Evolutionary conservation across 2,329 filamentous ascomycete genomes (phyloP), one percentile per base, ranked within the genome.

Genomic region (Fusarium ambrosium): DNA sequence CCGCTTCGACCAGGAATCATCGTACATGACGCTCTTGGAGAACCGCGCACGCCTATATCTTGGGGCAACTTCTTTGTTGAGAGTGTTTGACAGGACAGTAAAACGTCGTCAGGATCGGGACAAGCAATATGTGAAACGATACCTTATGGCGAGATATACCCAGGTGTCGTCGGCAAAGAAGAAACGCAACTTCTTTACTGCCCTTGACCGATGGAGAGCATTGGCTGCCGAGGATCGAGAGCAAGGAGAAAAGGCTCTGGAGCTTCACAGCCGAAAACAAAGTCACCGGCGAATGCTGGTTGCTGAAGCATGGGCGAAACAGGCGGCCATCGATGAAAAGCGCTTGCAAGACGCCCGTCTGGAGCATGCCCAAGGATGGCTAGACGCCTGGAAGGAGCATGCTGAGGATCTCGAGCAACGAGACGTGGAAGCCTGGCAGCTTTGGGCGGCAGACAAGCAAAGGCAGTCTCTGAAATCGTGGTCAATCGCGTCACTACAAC

Each of bases 401-500:
- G 68, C 79, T 3, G 51, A 58, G 9, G 69, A 73, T 24, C 68
- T 81, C 6, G 73, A 78, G 60, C 70, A 80, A 22, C 77, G 66
- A 58, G 71, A 80, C 8, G 68, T 75, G 20, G 69, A 79, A 32
- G 79, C 81, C 36, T 80, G 78, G 78, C 76, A 80, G n/a, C 37
- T 79, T n/a, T 83, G 81, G 81, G 75, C 79, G 53, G 43, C 68
- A 14, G 79, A 78, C 60, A 79, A 79, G 61, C 81, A 83, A 64
- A 80, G 79, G 9, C 79, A 82, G 22, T 79, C 72, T 60, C 62
- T 84, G 22, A 84, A 84, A 63, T 69, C 69, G 10, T 85, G 83
- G 83, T 82, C 82, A 2, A 84, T 82, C 51, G 80, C 81, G 20
- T 79, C 82, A 13, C 61, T 85, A 32, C 83, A 84, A 60, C 80